Evolutionary conservation across 208 protist genomes (phyloP).

Genomic region (Trypanosoma rangeli): DNA sequence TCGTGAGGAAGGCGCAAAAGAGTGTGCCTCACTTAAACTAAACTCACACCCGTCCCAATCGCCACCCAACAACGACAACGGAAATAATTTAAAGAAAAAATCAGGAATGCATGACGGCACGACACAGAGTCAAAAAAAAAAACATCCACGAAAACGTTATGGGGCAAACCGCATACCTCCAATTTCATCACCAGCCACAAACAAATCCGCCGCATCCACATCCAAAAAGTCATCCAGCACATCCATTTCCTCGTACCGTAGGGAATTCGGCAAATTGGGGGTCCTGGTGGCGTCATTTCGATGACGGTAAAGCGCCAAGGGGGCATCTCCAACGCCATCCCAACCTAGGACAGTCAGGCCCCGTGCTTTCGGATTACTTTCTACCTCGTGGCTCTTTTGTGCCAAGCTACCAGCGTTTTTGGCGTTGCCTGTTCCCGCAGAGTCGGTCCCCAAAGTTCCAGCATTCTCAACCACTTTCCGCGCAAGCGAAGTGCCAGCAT

Average conservation of each 20-base stretch:
- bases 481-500: too few species aligned
- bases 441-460: too few species aligned
- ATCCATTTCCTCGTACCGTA: conserved; percentile 40
- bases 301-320: background rate
- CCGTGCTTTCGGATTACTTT: background rate
- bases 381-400: background rate
- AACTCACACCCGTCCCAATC: background rate
- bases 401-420: background rate
- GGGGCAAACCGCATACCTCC: conserved; percentile 49
- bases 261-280: conserved; percentile 1
- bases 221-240: conserved; percentile 31
- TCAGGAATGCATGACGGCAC: background rate
- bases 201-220: conserved; percentile 43
- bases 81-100: background rate
- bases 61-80: background rate
- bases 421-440: background rate
- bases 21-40: too few species aligned
- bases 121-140: background rate
- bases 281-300: background rate
- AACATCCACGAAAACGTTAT: background rate
- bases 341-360: conserved; percentile 15
- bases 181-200: conserved; percentile 61
- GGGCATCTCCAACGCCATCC: background rate
- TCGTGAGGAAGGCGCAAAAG: too few species aligned
- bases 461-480: background rate